A percentile compares a stretch with the other conserved stretches of the same genome.
Evolutionary conservation across 495 filamentous ascomycete genomes (phyloP).

Genomic region (Trichoderma erinaceum): DNA sequence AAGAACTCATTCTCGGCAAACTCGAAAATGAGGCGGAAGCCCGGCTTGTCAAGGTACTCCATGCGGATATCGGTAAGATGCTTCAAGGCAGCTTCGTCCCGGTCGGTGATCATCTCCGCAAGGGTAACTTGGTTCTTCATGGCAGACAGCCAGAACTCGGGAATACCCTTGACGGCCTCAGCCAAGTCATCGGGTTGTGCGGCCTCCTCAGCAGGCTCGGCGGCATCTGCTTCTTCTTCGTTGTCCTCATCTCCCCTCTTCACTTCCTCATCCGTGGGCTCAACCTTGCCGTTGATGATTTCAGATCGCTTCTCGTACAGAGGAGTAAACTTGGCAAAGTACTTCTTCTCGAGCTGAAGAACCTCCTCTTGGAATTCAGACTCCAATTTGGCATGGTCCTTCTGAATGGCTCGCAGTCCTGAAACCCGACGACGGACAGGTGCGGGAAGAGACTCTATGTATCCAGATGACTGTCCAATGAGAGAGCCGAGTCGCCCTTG

Average conservation of each 20-base stretch:
- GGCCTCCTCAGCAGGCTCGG: slow-evolving; percentile 38
- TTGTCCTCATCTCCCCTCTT: slow-evolving; percentile 78
- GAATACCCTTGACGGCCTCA: slow-evolving; percentile 59
- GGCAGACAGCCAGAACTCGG: slow-evolving; percentile 98
- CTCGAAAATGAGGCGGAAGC: slow-evolving; percentile 96
- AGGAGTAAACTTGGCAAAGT: slow-evolving; percentile 96
- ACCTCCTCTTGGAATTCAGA: slow-evolving; percentile 98
- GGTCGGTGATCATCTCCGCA: slow-evolving; percentile 95
- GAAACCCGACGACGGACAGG: slow-evolving; percentile 87
- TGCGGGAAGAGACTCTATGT: slow-evolving; percentile 89
- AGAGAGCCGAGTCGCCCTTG: slow-evolving; percentile 91
- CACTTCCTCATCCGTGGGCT: slow-evolving; percentile 82
- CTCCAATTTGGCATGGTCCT: slow-evolving; percentile 97
- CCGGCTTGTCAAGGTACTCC: slow-evolving; percentile 97
- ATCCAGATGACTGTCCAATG: slow-evolving; percentile 92
- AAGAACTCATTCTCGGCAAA: slow-evolving; percentile 94
- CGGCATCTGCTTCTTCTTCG: slow-evolving; percentile 35
- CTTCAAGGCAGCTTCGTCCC: slow-evolving; percentile 89
- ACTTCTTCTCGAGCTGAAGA: slow-evolving; percentile 96
- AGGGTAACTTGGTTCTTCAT: slow-evolving; percentile 99
- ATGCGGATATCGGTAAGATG: slow-evolving; percentile 91
- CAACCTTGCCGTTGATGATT: slow-evolving; percentile 81
- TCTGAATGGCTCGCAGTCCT: slow-evolving; percentile 95
- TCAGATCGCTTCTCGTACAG: slow-evolving; percentile 91
- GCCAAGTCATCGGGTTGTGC: slow-evolving; percentile 44